These are phyloP conservation scores for Lumnitzera littorea DNA, from an alignment of 345 rosid species.

Conservation along the genomic window DNA sequence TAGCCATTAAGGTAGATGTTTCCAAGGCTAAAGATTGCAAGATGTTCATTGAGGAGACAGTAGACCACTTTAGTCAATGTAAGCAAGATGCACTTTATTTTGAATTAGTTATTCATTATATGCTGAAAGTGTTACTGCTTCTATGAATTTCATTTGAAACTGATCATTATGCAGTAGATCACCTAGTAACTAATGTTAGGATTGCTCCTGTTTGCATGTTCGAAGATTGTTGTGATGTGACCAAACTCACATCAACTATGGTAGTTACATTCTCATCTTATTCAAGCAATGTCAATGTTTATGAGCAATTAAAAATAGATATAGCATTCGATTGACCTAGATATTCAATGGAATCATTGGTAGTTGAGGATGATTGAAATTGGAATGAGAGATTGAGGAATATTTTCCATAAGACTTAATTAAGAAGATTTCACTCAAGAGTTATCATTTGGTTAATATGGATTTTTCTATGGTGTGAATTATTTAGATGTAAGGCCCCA, in stretches of 20 bases:
- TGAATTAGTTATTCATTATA: not conserved
- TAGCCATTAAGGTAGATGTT: slow-evolving; percentile 21
- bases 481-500: no score
- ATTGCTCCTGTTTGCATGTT: slow-evolving; percentile 10
- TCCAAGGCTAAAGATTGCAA: slow-evolving; percentile 20
- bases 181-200: slow-evolving; percentile 24
- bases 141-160: not conserved
- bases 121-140: not conserved
- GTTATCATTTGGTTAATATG: no score
- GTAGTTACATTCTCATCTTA: not conserved
- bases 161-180: slow-evolving; percentile 15
- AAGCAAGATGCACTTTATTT: not conserved
- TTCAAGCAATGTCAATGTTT: not conserved
- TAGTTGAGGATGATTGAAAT: no score
- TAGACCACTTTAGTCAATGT: slow-evolving; percentile 26
- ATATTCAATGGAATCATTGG: no score
- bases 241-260: slow-evolving; percentile 10
- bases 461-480: no score
- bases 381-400: not conserved
- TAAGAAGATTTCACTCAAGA: no score
- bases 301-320: not conserved
- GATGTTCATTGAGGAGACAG: slow-evolving; percentile 10
- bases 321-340: not conserved
- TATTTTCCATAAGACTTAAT: no score
- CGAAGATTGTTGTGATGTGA: slow-evolving; percentile 4